Conservation (phyloP, 2,329 filamentous ascomycete genomes). For the Corynespora cassiicola region DNA sequence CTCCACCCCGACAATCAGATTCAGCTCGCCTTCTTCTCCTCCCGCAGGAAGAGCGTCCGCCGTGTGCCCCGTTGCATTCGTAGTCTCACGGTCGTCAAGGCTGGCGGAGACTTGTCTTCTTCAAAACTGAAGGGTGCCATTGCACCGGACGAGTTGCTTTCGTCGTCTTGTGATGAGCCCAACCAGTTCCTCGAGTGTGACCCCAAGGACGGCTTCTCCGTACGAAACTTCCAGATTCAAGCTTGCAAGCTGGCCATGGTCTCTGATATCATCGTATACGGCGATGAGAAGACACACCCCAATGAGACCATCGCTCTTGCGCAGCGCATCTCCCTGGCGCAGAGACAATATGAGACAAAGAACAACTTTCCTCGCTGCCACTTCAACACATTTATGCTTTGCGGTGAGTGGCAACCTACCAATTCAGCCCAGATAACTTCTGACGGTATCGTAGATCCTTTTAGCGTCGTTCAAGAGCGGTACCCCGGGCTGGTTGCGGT, state of each 20-base stretch:
- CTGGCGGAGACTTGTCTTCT: slow-evolving; percentile 76
- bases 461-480: slow-evolving; percentile 67
- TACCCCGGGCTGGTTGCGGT: slow-evolving; percentile 76
- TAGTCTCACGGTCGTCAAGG: slow-evolving; percentile 85
- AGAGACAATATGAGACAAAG: slow-evolving; percentile 73
- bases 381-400: slow-evolving; percentile 86
- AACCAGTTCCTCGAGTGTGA: slow-evolving; percentile 81
- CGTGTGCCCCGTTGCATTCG: slow-evolving; percentile 79
- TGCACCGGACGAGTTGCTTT: slow-evolving; percentile 78
- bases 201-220: slow-evolving; percentile 88
- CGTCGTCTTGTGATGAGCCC: slow-evolving; percentile 47
- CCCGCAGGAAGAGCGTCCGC: slow-evolving; percentile 73
- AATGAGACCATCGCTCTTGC: slow-evolving; percentile 71
- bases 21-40: slow-evolving; percentile 88
- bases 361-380: slow-evolving; percentile 61
- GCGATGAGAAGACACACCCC: slow-evolving; percentile 69
- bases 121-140: slow-evolving; percentile 88
- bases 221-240: slow-evolving; percentile 97
- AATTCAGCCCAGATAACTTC: not conserved
- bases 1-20: slow-evolving; percentile 87
- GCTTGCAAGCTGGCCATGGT: slow-evolving; percentile 84
- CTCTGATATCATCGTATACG: slow-evolving; percentile 93
- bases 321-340: slow-evolving; percentile 73
- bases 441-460: slow-evolving; percentile 27
- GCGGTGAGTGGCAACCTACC: slow-evolving; percentile 57